Evolutionary conservation across 495 filamentous ascomycete species (phyloP), one percentile per base, ranked within the genome.

Genomic region (Gamarada debralockiae): DNA sequence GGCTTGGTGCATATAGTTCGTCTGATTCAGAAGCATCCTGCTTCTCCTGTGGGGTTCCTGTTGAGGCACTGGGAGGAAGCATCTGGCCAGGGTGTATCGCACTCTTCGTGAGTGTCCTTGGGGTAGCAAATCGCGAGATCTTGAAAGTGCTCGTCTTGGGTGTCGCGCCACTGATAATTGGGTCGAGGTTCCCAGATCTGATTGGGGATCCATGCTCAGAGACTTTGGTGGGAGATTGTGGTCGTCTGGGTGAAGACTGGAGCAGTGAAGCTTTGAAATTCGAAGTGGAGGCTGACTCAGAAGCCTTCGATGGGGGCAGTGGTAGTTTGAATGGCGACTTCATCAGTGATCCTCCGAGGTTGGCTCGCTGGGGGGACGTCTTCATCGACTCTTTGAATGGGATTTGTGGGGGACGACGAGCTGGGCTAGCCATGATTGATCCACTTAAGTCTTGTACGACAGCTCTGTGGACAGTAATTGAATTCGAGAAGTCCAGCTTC

Each of bases 321-420:
- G 57, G 55, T 33, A 48, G 43, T 44, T 61, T 65, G 56, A 61
- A 59, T 36, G 62, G 58, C 0, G 60, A 55, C n/a, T 53, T 48
- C 14, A 60, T 38, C 29, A 58, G 23, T 15, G 48, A 57, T n/a
- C 40, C 47, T 21, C 52, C 50, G 9, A 59, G 31, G 13, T 38
- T 17, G 14, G 40, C 29, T 65, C 12, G 77, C 65, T 62, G 79
- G 24, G 69, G 74, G 46, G 69, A 73, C 14, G 70, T 70, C 40
- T 66, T 73, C 57, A 81, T 66, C 7, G 60, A 56, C 33, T 76
- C 70, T 58, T 79, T 79, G 50, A 67, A 75, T 2, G 77, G 74
- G 4, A 73, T 72, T 36, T 51, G 45, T 0, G 74, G 70, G 4
- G 70, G 68, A 13, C 75, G 65, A 18, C 73, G 73, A 47, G 75